Percentiles rank a stretch among this genome's conserved stretches.
These are phyloP conservation scores for Hypoxylon fuscum DNA, from an alignment of 495 filamentous ascomycete species.

Conservation along the genomic window DNA sequence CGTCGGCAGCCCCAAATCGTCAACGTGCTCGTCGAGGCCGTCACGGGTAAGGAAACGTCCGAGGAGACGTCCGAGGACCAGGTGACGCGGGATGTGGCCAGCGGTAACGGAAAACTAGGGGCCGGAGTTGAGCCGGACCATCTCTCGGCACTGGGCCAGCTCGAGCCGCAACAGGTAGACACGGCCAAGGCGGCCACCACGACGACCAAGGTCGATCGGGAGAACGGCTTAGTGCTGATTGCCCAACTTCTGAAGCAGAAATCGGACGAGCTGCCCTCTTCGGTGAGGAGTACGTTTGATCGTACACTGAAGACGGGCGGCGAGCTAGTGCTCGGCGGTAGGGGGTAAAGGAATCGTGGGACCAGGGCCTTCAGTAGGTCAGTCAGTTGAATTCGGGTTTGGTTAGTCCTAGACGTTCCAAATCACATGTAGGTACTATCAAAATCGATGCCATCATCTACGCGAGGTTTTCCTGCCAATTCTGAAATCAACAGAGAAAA, in stretches of 20 bases:
- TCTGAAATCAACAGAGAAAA: too few relatives aligned
- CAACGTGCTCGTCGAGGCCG: slow-evolving; percentile 56
- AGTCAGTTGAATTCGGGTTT: too few relatives aligned
- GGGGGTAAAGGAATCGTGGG: slow-evolving; percentile 5
- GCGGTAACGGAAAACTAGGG: too few relatives aligned
- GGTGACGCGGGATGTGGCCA: slow-evolving; percentile 42
- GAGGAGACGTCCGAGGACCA: slow-evolving; percentile 18
- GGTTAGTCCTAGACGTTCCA: too few relatives aligned
- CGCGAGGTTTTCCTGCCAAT: too few relatives aligned
- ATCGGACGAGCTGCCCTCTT: slow-evolving; percentile 47
- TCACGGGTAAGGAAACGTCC: slow-evolving; percentile 49
- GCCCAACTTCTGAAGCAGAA: slow-evolving; percentile 65
- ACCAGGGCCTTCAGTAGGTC: too few relatives aligned
- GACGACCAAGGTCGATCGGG: slow-evolving; percentile 62
- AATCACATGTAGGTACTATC: too few relatives aligned
- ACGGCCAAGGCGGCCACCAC: slow-evolving; percentile 43
- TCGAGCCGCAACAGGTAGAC: slow-evolving; percentile 51
- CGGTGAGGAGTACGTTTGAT: slow-evolving; percentile 46
- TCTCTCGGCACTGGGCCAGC: slow-evolving; percentile 13
- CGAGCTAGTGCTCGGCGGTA: slow-evolving; percentile 44
- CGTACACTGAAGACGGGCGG: slow-evolving; percentile 49
- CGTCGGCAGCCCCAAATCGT: slow-evolving; percentile 58
- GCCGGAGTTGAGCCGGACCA: slow-evolving; percentile 21
- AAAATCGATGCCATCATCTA: too few relatives aligned
- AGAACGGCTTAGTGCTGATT: slow-evolving; percentile 71